Conservation (phyloP, 129 eudicot species). For the Tagetes erecta region DNA sequence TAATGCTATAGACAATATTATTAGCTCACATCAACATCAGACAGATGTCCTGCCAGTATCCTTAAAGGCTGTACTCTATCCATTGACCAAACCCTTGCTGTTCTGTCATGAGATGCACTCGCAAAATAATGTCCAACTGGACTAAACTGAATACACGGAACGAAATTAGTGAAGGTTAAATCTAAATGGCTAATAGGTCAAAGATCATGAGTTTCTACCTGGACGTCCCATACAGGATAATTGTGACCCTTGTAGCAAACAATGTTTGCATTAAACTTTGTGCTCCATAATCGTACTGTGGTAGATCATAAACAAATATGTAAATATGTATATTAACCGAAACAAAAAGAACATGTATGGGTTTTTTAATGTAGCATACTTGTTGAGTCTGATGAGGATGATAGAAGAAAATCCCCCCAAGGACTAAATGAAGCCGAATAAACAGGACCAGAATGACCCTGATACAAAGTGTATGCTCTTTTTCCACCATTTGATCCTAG, state of each 20-base stretch:
- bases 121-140: constrained; percentile 97
- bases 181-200: neutral
- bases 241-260: constrained; percentile 99
- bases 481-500: constrained; percentile 52
- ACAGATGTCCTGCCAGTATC: constrained; percentile 94
- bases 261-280: constrained; percentile 85
- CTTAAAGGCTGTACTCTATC: constrained; percentile 90
- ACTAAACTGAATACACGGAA: constrained; percentile 69
- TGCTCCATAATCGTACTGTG: constrained; percentile 97
- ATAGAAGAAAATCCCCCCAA: constrained; percentile 84
- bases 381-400: constrained; percentile 98
- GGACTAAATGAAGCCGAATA: constrained; percentile 91
- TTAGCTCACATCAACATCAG: constrained; percentile 94
- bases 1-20: neutral
- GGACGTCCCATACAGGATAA: constrained; percentile 99
- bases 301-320: constrained; percentile 9
- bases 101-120: constrained; percentile 94
- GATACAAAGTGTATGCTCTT: constrained; percentile 73
- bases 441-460: constrained; percentile 96
- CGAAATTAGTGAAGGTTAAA: neutral
- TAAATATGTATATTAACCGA: neutral
- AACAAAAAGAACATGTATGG: neutral
- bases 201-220: constrained; percentile 45
- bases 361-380: constrained; percentile 39
- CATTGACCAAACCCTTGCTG: constrained; percentile 97